Evolutionary conservation across 306 rosid genomes (phyloP).

Genomic region (Vigna nakashimae): DNA sequence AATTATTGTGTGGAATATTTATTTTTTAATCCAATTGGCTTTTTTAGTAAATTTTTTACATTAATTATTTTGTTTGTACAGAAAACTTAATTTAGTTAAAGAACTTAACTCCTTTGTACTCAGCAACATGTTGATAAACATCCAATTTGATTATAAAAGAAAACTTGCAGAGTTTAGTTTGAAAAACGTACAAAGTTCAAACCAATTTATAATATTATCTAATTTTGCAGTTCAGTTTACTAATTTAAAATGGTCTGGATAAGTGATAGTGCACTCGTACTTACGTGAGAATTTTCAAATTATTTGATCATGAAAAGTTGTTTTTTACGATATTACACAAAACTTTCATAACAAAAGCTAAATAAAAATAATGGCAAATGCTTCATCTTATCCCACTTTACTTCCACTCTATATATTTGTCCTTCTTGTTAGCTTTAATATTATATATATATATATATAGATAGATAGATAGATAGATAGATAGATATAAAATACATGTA

Average conservation of each 20-base stretch:
- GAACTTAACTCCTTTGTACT: too few relatives aligned
- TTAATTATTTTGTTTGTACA: too few relatives aligned
- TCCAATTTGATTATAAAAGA: background rate
- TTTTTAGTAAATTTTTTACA: too few relatives aligned
- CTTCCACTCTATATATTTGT: background rate
- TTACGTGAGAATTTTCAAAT: background rate
- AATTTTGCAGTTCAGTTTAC: background rate
- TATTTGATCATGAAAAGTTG: too few relatives aligned
- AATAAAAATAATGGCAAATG: too few relatives aligned
- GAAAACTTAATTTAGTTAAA: too few relatives aligned
- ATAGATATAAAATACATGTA: constrained; percentile 23
- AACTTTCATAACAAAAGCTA: too few relatives aligned
- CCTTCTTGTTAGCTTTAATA: background rate
- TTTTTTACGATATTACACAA: too few relatives aligned
- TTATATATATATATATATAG: background rate
- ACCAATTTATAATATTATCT: too few relatives aligned
- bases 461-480: background rate
- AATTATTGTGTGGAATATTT: too few relatives aligned
- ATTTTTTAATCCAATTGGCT: too few relatives aligned
- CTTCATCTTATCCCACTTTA: constrained; percentile 27
- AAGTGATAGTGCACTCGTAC: background rate
- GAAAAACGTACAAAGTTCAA: background rate
- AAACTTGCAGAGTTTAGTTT: background rate
- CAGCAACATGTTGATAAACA: background rate
- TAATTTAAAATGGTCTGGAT: background rate